Conservation (phyloP, 2,329 filamentous ascomycete species). For the Aurifilum marmelostoma region DNA sequence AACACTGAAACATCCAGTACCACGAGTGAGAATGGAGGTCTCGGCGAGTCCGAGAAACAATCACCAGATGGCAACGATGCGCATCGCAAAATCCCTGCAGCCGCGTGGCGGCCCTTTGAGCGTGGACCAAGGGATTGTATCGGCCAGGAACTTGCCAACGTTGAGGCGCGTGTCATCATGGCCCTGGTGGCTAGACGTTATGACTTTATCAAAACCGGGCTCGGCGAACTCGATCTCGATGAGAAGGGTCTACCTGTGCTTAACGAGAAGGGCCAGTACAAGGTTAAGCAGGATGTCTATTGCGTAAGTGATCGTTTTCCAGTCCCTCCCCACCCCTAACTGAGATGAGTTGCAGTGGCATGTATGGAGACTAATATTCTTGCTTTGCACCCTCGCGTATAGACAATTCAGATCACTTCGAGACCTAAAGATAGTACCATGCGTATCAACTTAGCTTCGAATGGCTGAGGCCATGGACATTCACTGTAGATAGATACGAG, state of each 20-base stretch:
- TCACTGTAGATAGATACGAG: not conserved
- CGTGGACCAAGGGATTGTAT: constrained; percentile 53
- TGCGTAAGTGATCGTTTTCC: not conserved
- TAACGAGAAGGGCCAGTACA: constrained; percentile 1
- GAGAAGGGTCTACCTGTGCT: constrained; percentile 30
- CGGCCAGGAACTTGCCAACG: constrained; percentile 46
- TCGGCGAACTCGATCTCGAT: constrained; percentile 35
- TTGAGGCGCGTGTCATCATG: constrained; percentile 39
- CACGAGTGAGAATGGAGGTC: not conserved
- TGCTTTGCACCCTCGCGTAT: not conserved
- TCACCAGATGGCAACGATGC: not conserved
- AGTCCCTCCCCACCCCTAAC: not conserved
- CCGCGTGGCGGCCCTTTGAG: constrained; percentile 58
- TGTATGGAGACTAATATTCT: not conserved
- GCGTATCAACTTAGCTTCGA: not conserved
- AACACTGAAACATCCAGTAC: not conserved
- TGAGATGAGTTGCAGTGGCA: not conserved
- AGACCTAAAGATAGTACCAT: constrained; percentile 9
- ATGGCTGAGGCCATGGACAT: not conserved
- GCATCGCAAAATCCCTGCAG: constrained; percentile 33
- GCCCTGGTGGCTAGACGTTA: constrained; percentile 37
- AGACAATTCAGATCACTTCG: constrained; percentile 6
- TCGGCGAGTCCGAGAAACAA: not conserved
- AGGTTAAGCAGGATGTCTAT: constrained; percentile 4
- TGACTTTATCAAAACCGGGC: constrained; percentile 39